Conservation (phyloP, 768 basidiomycete species). For the Trametes coccinea region DNA sequence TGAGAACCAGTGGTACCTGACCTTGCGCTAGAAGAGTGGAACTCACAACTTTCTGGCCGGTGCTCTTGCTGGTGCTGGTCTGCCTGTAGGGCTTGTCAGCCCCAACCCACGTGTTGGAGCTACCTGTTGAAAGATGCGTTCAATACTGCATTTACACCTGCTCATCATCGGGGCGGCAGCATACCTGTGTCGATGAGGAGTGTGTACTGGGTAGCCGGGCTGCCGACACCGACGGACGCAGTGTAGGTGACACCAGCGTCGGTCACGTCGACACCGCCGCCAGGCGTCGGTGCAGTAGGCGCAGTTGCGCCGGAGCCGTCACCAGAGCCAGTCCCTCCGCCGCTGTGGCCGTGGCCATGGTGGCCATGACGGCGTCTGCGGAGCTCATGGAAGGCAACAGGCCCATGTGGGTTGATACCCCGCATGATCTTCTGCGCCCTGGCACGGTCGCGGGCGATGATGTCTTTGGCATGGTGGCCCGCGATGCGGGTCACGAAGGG, state of each 20-base stretch:
- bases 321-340: conserved; percentile 20
- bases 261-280: conserved; percentile 52
- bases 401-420: conserved; percentile 57
- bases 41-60: conserved; percentile 37
- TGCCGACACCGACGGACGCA: conserved; percentile 51
- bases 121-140: conserved; percentile 30
- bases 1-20: conserved; percentile 1
- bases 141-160: background rate
- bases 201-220: conserved; percentile 47
- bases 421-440: conserved; percentile 58
- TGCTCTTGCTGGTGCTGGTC: conserved; percentile 47
- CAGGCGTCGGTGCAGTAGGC: conserved; percentile 17
- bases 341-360: conserved; percentile 23
- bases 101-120: conserved; percentile 59
- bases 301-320: conserved; percentile 16
- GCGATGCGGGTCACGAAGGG: conserved; percentile 49
- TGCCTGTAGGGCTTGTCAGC: conserved; percentile 47
- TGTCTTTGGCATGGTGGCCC: conserved; percentile 43
- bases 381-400: conserved; percentile 36
- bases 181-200: conserved; percentile 61
- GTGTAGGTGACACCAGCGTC: conserved; percentile 61
- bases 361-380: conserved; percentile 29
- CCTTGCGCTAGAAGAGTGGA: conserved; percentile 27
- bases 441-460: conserved; percentile 53
- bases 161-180: conserved; percentile 4